These are phyloP conservation scores for Pisolithus tinctorius DNA, from an alignment of 768 basidiomycete species.

Conservation along the genomic window DNA sequence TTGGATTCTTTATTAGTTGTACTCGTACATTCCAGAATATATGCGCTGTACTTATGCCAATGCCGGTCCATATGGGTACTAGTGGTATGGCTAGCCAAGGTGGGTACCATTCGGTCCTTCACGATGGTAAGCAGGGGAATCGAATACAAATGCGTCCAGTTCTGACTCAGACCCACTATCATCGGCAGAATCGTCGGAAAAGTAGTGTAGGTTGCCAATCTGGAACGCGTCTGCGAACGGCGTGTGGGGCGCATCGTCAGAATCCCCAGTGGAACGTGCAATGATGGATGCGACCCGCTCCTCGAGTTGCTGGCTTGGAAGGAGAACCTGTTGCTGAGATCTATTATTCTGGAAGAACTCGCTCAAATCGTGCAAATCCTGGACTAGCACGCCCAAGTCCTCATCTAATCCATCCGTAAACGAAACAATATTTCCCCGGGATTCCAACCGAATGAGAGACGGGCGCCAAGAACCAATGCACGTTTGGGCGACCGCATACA, in stretches of 20 bases:
- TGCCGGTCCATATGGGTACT: too few relatives aligned
- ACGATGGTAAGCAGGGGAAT: constrained; percentile 42
- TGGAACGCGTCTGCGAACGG: constrained; percentile 75
- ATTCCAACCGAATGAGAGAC: constrained; percentile 68
- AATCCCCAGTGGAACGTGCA: constrained; percentile 61
- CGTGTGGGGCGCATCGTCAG: constrained; percentile 60
- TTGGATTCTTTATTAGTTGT: too few relatives aligned
- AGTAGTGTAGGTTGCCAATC: constrained; percentile 33
- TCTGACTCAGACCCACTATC: constrained; percentile 32
- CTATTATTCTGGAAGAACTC: constrained; percentile 58
- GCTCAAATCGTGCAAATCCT: constrained; percentile 69
- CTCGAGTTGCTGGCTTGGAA: constrained; percentile 59
- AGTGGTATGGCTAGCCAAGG: constrained; percentile 5
- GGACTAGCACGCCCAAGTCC: constrained; percentile 72
- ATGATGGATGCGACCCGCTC: constrained; percentile 78
- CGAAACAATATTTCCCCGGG: constrained; percentile 34
- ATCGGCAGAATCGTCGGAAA: constrained; percentile 44
- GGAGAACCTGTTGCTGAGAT: constrained; percentile 26
- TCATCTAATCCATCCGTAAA: constrained; percentile 40
- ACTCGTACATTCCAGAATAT: too few relatives aligned
- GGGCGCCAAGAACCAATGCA: constrained; percentile 66
- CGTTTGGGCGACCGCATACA: constrained; percentile 81
- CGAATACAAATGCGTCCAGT: constrained; percentile 56
- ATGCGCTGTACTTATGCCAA: neutral
- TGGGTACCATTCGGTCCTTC: constrained; percentile 39